These are phyloP conservation scores for Lonicera japonica DNA, from an alignment of 129 eudicot genomes.

Conservation along the genomic window DNA sequence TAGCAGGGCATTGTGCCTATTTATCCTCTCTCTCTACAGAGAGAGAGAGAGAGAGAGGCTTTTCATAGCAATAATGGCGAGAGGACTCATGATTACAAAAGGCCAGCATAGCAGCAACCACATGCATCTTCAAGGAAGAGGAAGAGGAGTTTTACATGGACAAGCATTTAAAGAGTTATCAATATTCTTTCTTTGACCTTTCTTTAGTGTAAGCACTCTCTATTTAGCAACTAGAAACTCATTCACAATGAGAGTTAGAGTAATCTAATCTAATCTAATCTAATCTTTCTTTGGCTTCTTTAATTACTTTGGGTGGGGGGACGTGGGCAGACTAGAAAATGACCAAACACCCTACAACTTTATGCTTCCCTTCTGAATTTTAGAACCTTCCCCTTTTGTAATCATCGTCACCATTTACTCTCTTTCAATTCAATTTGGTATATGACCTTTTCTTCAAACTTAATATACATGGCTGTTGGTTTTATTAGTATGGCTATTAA, in stretches of 20 bases:
- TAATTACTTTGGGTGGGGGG: not conserved
- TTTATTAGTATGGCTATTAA: too few species aligned
- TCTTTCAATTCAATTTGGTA: too few species aligned
- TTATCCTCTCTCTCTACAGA: too few species aligned
- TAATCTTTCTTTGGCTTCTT: too few species aligned
- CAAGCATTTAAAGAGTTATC: not conserved
- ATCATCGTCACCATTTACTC: too few species aligned
- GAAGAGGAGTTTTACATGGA: not conserved
- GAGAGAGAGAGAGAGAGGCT: conserved; percentile 11
- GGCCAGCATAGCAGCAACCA: conserved; percentile 9
- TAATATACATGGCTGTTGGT: too few species aligned
- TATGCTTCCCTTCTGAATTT: not conserved
- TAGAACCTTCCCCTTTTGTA: conserved; percentile 9
- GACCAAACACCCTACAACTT: not conserved
- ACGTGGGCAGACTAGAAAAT: conserved; percentile 19
- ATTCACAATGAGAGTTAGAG: too few species aligned
- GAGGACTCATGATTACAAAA: conserved; percentile 17
- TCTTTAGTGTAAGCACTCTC: not conserved
- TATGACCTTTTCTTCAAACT: too few species aligned
- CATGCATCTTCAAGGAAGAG: conserved; percentile 3
- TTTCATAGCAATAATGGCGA: conserved; percentile 26
- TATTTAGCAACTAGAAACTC: too few species aligned
- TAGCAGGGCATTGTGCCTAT: conserved; percentile 4
- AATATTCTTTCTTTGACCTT: conserved; percentile 7
- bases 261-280: too few species aligned